These are phyloP conservation scores for Ophiostoma sp. DNA, from an alignment of 2,329 filamentous ascomycete genomes.

Conservation along the genomic window DNA sequence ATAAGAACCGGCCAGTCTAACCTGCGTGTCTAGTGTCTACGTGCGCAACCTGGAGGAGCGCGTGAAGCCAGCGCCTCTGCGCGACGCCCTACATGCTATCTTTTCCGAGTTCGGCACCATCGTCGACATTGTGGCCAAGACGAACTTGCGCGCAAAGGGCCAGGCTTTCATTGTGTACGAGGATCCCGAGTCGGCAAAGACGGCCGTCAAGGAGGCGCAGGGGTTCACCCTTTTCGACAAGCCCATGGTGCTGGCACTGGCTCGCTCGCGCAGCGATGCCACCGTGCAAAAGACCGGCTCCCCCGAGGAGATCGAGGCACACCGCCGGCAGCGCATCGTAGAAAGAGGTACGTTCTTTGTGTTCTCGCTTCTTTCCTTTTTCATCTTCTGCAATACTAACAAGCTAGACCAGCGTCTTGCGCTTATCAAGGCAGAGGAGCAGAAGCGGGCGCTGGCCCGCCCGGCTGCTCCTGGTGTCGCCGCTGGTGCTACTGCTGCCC, in stretches of 20 bases:
- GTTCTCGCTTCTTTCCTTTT: no score
- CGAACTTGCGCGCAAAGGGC: constrained; percentile 84
- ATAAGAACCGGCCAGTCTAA: neutral
- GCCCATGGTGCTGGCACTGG: constrained; percentile 77
- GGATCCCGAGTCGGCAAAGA: constrained; percentile 66
- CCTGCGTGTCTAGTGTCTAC: constrained; percentile 47
- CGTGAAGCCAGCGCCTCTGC: constrained; percentile 73
- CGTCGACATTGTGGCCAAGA: constrained; percentile 66
- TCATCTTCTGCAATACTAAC: neutral
- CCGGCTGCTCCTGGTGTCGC: neutral
- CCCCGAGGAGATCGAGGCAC: constrained; percentile 75
- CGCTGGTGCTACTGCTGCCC: neutral
- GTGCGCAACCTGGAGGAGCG: constrained; percentile 87
- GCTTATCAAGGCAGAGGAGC: constrained; percentile 68
- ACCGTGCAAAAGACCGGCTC: constrained; percentile 70
- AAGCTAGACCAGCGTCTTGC: constrained; percentile 67
- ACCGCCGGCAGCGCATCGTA: constrained; percentile 76
- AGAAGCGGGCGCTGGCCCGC: constrained; percentile 42
- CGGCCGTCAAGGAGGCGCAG: constrained; percentile 82
- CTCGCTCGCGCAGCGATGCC: constrained; percentile 78
- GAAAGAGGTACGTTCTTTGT: constrained; percentile 65
- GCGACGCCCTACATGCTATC: constrained; percentile 65
- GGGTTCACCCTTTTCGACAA: constrained; percentile 92
- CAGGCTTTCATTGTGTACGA: constrained; percentile 96
- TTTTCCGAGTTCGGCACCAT: constrained; percentile 85